phyloP scores from a whole-genome alignment of 768 basidiomycete species.

The Brasilioporus rufonigricans region DNA sequence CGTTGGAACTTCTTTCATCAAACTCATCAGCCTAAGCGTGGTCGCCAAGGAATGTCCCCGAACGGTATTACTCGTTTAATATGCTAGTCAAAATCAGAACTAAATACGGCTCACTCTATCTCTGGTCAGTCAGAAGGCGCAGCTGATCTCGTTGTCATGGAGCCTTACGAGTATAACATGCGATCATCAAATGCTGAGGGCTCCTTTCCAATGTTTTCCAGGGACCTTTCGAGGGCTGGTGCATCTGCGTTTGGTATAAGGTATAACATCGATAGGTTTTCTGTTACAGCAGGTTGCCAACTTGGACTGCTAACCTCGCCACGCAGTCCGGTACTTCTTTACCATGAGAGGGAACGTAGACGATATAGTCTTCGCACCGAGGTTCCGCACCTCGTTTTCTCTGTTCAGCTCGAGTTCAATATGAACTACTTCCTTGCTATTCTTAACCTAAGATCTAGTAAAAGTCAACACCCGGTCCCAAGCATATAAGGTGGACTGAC shows the following conservation, averaged over 20 bases:
- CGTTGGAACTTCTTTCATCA: conserved; percentile 90
- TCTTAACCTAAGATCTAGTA: conserved; percentile 79
- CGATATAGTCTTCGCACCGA: conserved; percentile 54
- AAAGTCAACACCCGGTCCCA: conserved; percentile 18
- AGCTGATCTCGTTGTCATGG: conserved; percentile 86
- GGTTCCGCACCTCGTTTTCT: conserved; percentile 63
- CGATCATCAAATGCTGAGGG: conserved; percentile 95
- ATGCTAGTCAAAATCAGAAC: neutral
- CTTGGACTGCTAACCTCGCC: conserved; percentile 81
- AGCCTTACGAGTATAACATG: conserved; percentile 93
- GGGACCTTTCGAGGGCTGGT: conserved; percentile 74
- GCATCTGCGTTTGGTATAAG: conserved; percentile 1
- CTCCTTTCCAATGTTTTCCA: conserved; percentile 75
- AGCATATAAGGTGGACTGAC: conserved; percentile 32
- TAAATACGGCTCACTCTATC: conserved; percentile 74
- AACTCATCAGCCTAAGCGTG: conserved; percentile 92
- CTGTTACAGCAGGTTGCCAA: conserved; percentile 87
- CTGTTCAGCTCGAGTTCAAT: conserved; percentile 91
- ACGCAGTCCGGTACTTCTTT: conserved; percentile 55
- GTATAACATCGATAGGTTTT: neutral
- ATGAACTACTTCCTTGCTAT: conserved; percentile 63
- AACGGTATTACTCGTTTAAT: conserved; percentile 9
- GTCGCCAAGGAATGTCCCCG: conserved; percentile 97
- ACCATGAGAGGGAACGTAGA: conserved; percentile 68
- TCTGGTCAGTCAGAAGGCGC: conserved; percentile 79